Conservation (phyloP, 208 protist genomes). For the Zelonia costaricensis region DNA sequence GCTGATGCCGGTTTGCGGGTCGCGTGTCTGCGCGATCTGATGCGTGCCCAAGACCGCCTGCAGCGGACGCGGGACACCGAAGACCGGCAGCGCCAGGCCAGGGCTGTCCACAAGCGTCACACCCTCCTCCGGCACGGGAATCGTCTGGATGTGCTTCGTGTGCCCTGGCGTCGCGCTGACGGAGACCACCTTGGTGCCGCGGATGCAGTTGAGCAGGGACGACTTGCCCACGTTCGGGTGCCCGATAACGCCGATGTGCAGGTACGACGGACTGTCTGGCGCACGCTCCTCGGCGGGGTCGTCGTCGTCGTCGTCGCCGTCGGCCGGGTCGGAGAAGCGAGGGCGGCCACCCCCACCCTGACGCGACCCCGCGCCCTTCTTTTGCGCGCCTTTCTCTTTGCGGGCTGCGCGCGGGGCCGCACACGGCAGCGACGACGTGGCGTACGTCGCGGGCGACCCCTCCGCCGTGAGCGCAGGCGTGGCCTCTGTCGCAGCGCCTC, state of each 20-base stretch:
- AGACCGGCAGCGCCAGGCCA: slow-evolving; percentile 92
- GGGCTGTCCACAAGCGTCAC: slow-evolving; percentile 95
- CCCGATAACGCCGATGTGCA: slow-evolving; percentile 90
- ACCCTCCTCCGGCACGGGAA: slow-evolving; percentile 80
- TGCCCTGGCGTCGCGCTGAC: slow-evolving; percentile 95
- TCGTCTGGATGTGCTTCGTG: slow-evolving; percentile 98
- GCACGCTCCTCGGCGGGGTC: slow-evolving; percentile 21
- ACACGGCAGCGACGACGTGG: slow-evolving; percentile 18
- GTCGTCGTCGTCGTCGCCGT: slow-evolving; percentile 9
- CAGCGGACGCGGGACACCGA: slow-evolving; percentile 71
- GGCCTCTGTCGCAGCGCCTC: background rate
- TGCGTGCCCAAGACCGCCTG: slow-evolving; percentile 96
- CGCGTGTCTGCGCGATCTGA: slow-evolving; percentile 96
- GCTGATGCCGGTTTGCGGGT: slow-evolving; percentile 93
- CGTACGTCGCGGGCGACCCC: background rate
- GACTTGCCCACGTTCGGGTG: slow-evolving; percentile 96
- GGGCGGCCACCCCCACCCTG: background rate
- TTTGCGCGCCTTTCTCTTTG: slow-evolving; percentile 19
- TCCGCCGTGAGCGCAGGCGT: background rate
- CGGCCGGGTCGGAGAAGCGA: background rate
- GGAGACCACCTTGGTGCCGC: slow-evolving; percentile 95
- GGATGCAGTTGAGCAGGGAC: slow-evolving; percentile 95
- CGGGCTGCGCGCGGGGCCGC: slow-evolving; percentile 4
- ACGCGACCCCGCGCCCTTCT: slow-evolving; percentile 8
- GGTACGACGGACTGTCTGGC: slow-evolving; percentile 24